Evolutionary conservation across 352 stramenopile species (phyloP).

Genomic region (Phytopythium vexans): DNA sequence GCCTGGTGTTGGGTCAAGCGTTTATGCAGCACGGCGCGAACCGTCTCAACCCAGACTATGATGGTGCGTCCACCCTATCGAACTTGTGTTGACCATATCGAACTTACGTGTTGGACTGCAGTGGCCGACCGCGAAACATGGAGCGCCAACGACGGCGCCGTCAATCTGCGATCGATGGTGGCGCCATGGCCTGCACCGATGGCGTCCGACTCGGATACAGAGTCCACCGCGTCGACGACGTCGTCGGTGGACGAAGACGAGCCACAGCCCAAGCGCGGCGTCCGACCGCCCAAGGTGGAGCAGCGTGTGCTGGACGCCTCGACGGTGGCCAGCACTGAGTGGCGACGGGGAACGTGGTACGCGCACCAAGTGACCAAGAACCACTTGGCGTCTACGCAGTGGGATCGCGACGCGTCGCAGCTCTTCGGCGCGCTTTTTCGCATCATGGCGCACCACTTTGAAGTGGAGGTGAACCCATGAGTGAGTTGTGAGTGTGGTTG

Average conservation of each 20-base stretch:
- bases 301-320: conserved; percentile 9
- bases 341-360: conserved; percentile 40
- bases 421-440: conserved; percentile 62
- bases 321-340: conserved; percentile 9
- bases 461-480: no score
- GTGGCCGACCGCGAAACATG: conserved; percentile 49
- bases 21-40: no score
- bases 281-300: conserved; percentile 18
- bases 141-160: conserved; percentile 63
- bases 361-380: conserved; percentile 67
- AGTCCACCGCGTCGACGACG: conserved; percentile 16
- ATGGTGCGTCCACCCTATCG: conserved; percentile 27
- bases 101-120: not conserved
- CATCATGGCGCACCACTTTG: conserved; percentile 45
- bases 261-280: not conserved
- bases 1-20: no score
- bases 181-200: conserved; percentile 34
- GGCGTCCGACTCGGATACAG: conserved; percentile 17
- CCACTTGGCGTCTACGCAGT: conserved; percentile 65
- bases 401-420: conserved; percentile 46
- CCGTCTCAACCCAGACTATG: no score
- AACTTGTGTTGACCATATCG: conserved; percentile 50
- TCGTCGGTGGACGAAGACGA: conserved; percentile 5
- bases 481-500: no score
- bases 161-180: conserved; percentile 67